phyloP scores from a whole-genome alignment of 148 eudicot genomes.

The Diospyros kaki region DNA sequence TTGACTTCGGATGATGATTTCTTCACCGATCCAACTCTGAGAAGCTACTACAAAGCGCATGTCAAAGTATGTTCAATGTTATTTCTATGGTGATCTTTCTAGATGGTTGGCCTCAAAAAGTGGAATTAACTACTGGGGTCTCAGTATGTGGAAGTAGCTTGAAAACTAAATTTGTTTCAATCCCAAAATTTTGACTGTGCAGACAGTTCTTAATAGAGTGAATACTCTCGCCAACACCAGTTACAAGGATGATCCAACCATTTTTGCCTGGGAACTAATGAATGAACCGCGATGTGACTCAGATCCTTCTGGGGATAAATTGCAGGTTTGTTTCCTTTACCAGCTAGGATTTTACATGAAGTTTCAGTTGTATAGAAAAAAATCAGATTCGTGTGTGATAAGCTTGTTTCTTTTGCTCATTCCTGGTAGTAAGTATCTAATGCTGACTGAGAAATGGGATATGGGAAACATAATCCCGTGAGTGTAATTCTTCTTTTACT shows the following conservation, averaged over 20 bases:
- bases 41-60: slow-evolving; percentile 67
- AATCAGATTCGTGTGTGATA: not conserved
- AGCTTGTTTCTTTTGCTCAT: too few species aligned
- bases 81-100: not conserved
- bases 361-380: not conserved
- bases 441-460: not conserved
- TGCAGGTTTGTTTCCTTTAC: slow-evolving; percentile 46
- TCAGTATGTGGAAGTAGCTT: not conserved
- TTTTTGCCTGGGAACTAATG: slow-evolving; percentile 88
- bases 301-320: slow-evolving; percentile 69
- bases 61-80: slow-evolving; percentile 47
- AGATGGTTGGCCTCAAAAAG: not conserved
- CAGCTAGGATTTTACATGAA: not conserved
- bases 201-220: slow-evolving; percentile 73
- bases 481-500: not conserved
- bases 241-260: slow-evolving; percentile 89
- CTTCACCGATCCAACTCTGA: slow-evolving; percentile 60
- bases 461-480: not conserved
- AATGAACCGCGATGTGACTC: slow-evolving; percentile 73
- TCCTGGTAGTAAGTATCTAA: too few species aligned
- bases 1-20: slow-evolving; percentile 68
- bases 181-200: not conserved
- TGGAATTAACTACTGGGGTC: not conserved
- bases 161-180: not conserved
- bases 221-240: slow-evolving; percentile 70